Evolutionary conservation across 1,284 basidiomycete genomes (phyloP), one percentile per base, ranked within the genome.

Genomic region (Cryptococcus maquisensis): DNA sequence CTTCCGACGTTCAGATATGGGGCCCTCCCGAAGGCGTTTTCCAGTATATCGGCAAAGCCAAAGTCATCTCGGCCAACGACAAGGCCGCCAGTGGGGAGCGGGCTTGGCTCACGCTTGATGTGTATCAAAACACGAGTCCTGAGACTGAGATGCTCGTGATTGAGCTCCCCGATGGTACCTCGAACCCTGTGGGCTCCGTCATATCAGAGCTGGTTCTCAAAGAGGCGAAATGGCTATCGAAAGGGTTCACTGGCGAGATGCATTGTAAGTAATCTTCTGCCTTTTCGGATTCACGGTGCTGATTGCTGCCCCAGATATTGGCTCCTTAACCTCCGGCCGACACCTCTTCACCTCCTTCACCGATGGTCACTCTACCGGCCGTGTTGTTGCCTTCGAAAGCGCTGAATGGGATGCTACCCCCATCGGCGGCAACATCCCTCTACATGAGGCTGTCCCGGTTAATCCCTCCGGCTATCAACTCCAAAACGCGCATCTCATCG

Each of bases 91-190:
- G 28, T 7, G 42, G 37, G 4, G 51, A 44, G 13, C 26, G 55
- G 13, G 28, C 43, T 7, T 62, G 51, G 51, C 38, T 62, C 21
- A 46, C 57, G 8, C 52, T 53, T 10, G 60, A 62, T 38, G 23
- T 62, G 13, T 57, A 62, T 41, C 39, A 49, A 26, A 62, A 57
- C 42, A 59, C 60, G n/a, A 59, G 52, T 35, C 57, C 60, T 20
- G 60, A 62, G 35, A 59, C 60, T 5, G 55, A 62, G 39, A 18
- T 47, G 24, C 49, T 62, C n/a, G 28, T 62, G 36, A 35, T 62
- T 10, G 55, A 56, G 26, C 26, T 62, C 24, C 54, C 57, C 2
- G 26, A 32, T 32, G 40, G 51, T 16, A 37, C 47, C n/a, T 42
- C 40, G 0, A 38, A 42, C 16, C 32, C 37, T 38, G 55, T 53